These are phyloP conservation scores for Leptographium flavum DNA, from an alignment of 2,329 filamentous ascomycete species.

Conservation along the genomic window DNA sequence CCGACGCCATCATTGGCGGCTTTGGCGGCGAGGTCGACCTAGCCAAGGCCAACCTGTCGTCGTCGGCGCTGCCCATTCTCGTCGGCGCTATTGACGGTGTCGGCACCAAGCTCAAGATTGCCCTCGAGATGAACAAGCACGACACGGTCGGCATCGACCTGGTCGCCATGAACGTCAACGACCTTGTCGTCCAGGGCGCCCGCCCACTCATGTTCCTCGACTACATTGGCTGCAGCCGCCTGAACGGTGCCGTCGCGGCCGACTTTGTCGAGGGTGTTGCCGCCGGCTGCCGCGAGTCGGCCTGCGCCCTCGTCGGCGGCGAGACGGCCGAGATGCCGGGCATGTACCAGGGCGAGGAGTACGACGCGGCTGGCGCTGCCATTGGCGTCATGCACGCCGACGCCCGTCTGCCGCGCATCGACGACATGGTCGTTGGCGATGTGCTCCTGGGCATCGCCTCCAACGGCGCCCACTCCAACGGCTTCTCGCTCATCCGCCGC, in stretches of 20 bases:
- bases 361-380: conserved; percentile 84
- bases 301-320: conserved; percentile 85
- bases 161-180: conserved; percentile 98
- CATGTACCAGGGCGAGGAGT: conserved; percentile 77
- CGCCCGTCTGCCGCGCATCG: conserved; percentile 59
- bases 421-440: conserved; percentile 68
- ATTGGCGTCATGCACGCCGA: conserved; percentile 65
- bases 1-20: conserved; percentile 86
- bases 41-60: conserved; percentile 55
- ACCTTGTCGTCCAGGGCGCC: conserved; percentile 89
- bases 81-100: conserved; percentile 95
- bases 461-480: conserved; percentile 86
- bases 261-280: conserved; percentile 88
- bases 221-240: conserved; percentile 87
- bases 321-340: conserved; percentile 98
- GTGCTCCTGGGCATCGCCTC: conserved; percentile 75
- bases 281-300: conserved; percentile 68
- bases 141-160: conserved; percentile 92
- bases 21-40: conserved; percentile 85
- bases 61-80: conserved; percentile 66
- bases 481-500: conserved; percentile 89
- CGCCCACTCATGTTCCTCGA: conserved; percentile 94
- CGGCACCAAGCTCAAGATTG: conserved; percentile 93
- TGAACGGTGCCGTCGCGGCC: conserved; percentile 63
- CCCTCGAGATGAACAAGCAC: conserved; percentile 78